Evolutionary conservation across 108 stramenopile species (phyloP), one percentile per base, ranked within the genome.

Genomic region (Fistulifera solaris): DNA sequence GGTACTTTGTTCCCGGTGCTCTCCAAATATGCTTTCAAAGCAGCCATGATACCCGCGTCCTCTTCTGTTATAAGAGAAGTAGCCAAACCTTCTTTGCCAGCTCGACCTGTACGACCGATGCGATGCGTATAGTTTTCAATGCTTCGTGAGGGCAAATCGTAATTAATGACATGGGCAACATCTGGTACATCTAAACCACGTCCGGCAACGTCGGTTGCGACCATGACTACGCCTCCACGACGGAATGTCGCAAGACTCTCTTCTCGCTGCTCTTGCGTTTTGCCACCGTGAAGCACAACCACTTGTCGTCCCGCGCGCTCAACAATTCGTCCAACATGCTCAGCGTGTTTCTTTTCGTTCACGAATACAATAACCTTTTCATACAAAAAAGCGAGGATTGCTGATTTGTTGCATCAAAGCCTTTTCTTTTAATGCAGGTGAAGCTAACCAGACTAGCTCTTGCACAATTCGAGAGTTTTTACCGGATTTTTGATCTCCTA

Each of bases 71-170:
- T 78, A 48, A 96, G 89, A 22, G 91, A 93, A 2, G 90, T 92
- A 3, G 98, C 96, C 14, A 88, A 38, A 13, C 98, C 98, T 40
- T 77, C 66, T 64, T 96, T 95, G 8, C 98, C 98, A 13, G 98
- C 98, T 31, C 98, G 89, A 0, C 96, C 98, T 12, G 98, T 99
- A 21, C 98, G 80, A 2, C 98, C 98, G 61, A 99, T 98, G 18
- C 98, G 71, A 72, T 98, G 96, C 56, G 74, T 87, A 76, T 99
- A 99, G 56, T 83, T 87, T 52, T 97, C 96, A 62, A 99, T 97
- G 23, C 85, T 82, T 16, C 83, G 59, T 2, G 66, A 68, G 14
- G 98, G 96, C 53, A 96, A 62, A 58, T 99, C 96, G 59, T 85
- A 98, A 62, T 99, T 99, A 75, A 99, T 85, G 24, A 98, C 91